Evolutionary conservation across 192 early-diverging fungal genomes (phyloP).

Genomic region (Chytriomyces hyalinus): DNA sequence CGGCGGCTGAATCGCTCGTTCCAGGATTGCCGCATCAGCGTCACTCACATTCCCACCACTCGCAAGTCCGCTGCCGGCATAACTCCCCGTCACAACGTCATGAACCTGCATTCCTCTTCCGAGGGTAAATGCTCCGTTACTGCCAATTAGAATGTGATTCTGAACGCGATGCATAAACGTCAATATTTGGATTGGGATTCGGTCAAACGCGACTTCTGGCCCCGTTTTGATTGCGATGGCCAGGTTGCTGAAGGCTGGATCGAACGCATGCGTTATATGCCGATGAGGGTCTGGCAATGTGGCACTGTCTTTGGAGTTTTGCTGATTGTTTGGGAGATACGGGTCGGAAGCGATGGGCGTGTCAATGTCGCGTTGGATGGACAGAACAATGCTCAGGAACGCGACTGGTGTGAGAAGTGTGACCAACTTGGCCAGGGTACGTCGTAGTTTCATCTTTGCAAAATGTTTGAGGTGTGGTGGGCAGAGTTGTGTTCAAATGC

Average conservation of each 20-base stretch:
- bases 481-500: background rate
- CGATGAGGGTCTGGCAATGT: background rate
- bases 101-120: constrained; percentile 35
- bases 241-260: constrained; percentile 37
- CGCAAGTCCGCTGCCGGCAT: background rate
- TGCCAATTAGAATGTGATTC: constrained; percentile 59
- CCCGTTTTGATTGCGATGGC: constrained; percentile 63
- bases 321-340: background rate
- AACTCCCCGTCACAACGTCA: constrained; percentile 14
- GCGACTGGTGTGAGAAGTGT: background rate
- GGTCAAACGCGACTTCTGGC: constrained; percentile 49
- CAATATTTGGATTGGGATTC: constrained; percentile 56
- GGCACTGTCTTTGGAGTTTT: background rate
- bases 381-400: background rate
- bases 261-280: background rate
- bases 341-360: background rate
- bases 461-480: background rate
- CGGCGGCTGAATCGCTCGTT: background rate
- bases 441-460: background rate
- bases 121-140: constrained; percentile 41
- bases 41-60: background rate
- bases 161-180: constrained; percentile 49
- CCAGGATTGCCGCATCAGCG: background rate
- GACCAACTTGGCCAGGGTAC: background rate
- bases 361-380: background rate